phyloP scores from a whole-genome alignment of 352 stramenopile species.

The Elongisporangium senticosum region DNA sequence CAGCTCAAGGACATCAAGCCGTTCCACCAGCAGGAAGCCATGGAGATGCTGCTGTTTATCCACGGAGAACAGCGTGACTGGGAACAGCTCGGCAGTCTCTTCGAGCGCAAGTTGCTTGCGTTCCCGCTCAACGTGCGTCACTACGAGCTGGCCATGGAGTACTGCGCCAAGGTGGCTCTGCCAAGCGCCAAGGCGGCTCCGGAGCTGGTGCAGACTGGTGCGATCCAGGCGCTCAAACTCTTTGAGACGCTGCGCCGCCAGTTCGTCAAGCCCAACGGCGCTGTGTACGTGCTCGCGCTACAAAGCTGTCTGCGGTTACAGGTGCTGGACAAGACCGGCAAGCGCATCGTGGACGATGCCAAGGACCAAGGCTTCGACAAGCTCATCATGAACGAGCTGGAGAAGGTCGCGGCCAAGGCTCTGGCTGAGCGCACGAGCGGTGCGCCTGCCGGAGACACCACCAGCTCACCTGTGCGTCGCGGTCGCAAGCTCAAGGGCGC shows the following conservation, averaged over 20 bases:
- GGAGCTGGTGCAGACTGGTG: slow-evolving; percentile 18
- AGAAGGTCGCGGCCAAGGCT: slow-evolving; percentile 16
- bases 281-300: slow-evolving; percentile 67
- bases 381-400: slow-evolving; percentile 18
- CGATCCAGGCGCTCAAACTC: slow-evolving; percentile 51
- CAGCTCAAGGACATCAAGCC: slow-evolving; percentile 44
- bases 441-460: background rate
- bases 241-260: slow-evolving; percentile 70
- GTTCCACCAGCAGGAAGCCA: slow-evolving; percentile 54
- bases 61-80: slow-evolving; percentile 31
- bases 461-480: slow-evolving; percentile 16
- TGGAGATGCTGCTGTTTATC: slow-evolving; percentile 70
- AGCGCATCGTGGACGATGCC: slow-evolving; percentile 46
- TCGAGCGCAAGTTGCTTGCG: slow-evolving; percentile 28
- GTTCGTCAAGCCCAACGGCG: slow-evolving; percentile 71
- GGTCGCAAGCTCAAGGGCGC: slow-evolving; percentile 11
- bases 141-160: slow-evolving; percentile 73
- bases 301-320: slow-evolving; percentile 51
- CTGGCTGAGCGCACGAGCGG: slow-evolving; percentile 14
- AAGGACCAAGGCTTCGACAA: slow-evolving; percentile 42
- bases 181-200: slow-evolving; percentile 11
- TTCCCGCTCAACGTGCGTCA: slow-evolving; percentile 52
- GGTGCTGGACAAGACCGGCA: slow-evolving; percentile 39
- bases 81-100: slow-evolving; percentile 21
- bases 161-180: slow-evolving; percentile 14